Base-by-base conservation (phyloP, 2,329 filamentous ascomycete species). In the Sporothrix inflata region DNA sequence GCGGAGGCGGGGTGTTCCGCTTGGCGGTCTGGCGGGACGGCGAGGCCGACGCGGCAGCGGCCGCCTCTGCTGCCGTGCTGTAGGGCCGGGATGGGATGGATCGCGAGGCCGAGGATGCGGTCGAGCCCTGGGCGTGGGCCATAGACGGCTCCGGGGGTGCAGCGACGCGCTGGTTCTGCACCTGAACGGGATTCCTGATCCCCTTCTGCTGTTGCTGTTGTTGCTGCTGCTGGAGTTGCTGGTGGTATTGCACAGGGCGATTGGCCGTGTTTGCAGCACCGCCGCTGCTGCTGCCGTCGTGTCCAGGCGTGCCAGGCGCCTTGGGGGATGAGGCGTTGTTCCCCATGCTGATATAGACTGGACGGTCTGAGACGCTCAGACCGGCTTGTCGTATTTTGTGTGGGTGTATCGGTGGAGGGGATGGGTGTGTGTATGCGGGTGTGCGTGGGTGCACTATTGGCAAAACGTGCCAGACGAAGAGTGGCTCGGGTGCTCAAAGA, bases 121-220 rank as follows among this genome's bases (percentile, higher is more conserved):
- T 87, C 72, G 86, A 88, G 76, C 87, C 87, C 72, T 87, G 85
- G 68, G 88, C 88, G 79, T 89, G 87, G 75, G 88, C 85, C 74
- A 88, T 84, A 68, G 89, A 90, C 70, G 86, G 85, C 81, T 90
- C 89, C 73, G 89, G 89, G 66, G 88, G 88, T 71, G 86, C 88
- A 76, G 85, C 85, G 73, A 85, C 86, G 75, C 87, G 84, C 76
- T 87, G 86, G 74, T 84, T 82, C 75, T 88, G 86, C 75, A 87
- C 84, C 73, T 86, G 83, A 78, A 88, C 85, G 77, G 86, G 86
- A 77, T 86, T 85, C 80, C 72, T 69, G 75, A 72, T 51, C 74
- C 53, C 74, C 74, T 72, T 74, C 53, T 63, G 72, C 68, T 73
- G 60, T 77, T 72, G 45, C 74, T 66, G 76, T 68, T 67, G 77